Evolutionary conservation across 352 stramenopile species (phyloP).

Genomic region (Phytophthora citrophthora): DNA sequence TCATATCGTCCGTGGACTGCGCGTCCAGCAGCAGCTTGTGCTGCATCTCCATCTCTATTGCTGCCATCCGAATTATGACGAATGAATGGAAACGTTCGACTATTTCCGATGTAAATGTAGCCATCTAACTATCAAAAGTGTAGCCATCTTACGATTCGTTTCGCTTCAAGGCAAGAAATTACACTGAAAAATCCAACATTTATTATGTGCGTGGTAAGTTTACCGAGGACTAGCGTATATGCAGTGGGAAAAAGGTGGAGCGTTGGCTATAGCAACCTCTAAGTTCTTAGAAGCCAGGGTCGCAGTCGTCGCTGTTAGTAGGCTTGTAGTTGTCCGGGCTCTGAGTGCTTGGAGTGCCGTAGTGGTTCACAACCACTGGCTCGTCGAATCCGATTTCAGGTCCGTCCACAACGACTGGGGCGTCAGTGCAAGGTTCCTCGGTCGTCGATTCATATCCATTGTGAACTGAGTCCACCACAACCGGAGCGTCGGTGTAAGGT

Average conservation of each 20-base stretch:
- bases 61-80: neutral
- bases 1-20: conserved; percentile 38
- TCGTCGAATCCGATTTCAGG: conserved; percentile 7
- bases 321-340: neutral
- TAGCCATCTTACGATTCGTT: neutral
- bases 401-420: conserved; percentile 8
- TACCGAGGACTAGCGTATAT: conserved; percentile 4
- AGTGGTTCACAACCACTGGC: neutral
- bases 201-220: neutral
- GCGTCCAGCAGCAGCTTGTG: conserved; percentile 48
- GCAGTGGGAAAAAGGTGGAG: conserved; percentile 1
- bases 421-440: conserved; percentile 8
- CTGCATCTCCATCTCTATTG: conserved; percentile 34
- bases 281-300: conserved; percentile 12
- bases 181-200: no score
- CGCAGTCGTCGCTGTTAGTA: conserved; percentile 16
- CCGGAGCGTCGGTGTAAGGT: neutral
- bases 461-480: neutral
- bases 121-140: neutral
- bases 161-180: no score
- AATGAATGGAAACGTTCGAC: conserved; percentile 11
- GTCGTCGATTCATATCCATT: neutral
- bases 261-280: neutral
- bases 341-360: conserved; percentile 4
- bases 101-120: neutral